A percentile compares a stretch with the other conserved stretches of the same genome.
Conservation (phyloP, 1,139 yeast species). For the Hyphopichia pseudoburtonii region DNA sequence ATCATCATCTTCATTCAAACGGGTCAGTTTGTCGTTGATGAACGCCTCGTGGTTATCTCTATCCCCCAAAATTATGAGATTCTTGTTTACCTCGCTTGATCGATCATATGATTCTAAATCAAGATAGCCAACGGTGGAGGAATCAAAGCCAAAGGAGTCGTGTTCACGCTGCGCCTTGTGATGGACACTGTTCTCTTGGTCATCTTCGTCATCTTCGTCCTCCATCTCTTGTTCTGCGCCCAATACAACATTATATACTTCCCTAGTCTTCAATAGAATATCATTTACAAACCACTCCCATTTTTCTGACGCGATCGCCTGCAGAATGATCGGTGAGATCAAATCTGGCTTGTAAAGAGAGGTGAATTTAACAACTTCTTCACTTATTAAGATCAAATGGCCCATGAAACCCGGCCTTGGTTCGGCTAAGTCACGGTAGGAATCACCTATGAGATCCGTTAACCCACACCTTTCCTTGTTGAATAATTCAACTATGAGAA, state of each 20-base stretch:
- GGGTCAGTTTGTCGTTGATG: slow-evolving; percentile 20
- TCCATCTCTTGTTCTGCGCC: slow-evolving; percentile 37
- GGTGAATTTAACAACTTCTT: slow-evolving; percentile 50
- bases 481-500: slow-evolving; percentile 45
- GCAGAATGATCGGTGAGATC: slow-evolving; percentile 44
- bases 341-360: slow-evolving; percentile 50
- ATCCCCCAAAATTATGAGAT: slow-evolving; percentile 35
- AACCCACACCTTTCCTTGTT: slow-evolving; percentile 29
- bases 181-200: slow-evolving; percentile 10
- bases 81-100: slow-evolving; percentile 13
- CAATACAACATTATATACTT: slow-evolving; percentile 45
- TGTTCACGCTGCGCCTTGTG: slow-evolving; percentile 8
- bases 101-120: slow-evolving; percentile 33
- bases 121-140: slow-evolving; percentile 35
- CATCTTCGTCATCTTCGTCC: slow-evolving; percentile 15
- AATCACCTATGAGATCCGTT: slow-evolving; percentile 32
- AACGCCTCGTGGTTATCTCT: slow-evolving; percentile 35
- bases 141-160: slow-evolving; percentile 27
- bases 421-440: slow-evolving; percentile 24
- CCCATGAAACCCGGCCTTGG: slow-evolving; percentile 52
- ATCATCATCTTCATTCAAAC: slow-evolving; percentile 19
- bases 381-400: slow-evolving; percentile 46
- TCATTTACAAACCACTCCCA: slow-evolving; percentile 52
- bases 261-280: slow-evolving; percentile 43
- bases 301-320: slow-evolving; percentile 33